Evolutionary conservation across 2,329 filamentous ascomycete species (phyloP).

Genomic region (Verticillium nubilum): DNA sequence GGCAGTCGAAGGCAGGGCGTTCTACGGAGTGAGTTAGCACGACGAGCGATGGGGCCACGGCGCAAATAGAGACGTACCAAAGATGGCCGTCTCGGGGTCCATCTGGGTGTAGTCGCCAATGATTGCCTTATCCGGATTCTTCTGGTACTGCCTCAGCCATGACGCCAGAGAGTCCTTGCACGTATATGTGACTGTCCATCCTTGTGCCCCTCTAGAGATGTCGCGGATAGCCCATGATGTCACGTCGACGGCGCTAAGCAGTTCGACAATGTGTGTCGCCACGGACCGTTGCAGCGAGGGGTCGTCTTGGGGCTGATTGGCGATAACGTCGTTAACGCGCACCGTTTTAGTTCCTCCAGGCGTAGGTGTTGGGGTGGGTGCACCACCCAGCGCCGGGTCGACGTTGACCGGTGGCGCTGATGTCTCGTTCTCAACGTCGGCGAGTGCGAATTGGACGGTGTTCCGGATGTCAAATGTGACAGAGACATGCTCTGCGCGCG

Average conservation of each 20-base stretch:
- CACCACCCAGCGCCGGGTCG: constrained; percentile 27
- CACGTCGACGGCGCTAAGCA: constrained; percentile 37
- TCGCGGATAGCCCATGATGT: constrained; percentile 43
- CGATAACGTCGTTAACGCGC: constrained; percentile 37
- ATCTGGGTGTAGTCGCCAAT: constrained; percentile 45
- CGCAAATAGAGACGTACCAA: constrained; percentile 27
- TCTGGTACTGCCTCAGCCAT: constrained; percentile 43
- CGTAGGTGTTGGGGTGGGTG: not conserved
- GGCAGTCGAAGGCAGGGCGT: constrained; percentile 55
- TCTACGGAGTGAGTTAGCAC: constrained; percentile 23
- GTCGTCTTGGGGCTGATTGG: constrained; percentile 43
- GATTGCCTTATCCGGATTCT: constrained; percentile 29
- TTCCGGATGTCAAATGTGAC: constrained; percentile 40
- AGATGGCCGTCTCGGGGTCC: constrained; percentile 37
- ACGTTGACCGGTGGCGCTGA: constrained; percentile 19
- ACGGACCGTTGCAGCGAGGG: constrained; percentile 43
- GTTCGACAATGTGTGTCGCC: constrained; percentile 40
- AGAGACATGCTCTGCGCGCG: constrained; percentile 44
- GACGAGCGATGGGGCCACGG: not conserved
- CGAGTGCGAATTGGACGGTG: constrained; percentile 34
- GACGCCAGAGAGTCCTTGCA: constrained; percentile 47
- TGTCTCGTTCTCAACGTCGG: constrained; percentile 29
- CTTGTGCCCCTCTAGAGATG: constrained; percentile 36
- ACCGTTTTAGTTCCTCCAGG: constrained; percentile 26
- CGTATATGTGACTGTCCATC: constrained; percentile 48